Evolutionary conservation across 768 basidiomycete species (phyloP).

Genomic region (Termitomyces bulborhizus): DNA sequence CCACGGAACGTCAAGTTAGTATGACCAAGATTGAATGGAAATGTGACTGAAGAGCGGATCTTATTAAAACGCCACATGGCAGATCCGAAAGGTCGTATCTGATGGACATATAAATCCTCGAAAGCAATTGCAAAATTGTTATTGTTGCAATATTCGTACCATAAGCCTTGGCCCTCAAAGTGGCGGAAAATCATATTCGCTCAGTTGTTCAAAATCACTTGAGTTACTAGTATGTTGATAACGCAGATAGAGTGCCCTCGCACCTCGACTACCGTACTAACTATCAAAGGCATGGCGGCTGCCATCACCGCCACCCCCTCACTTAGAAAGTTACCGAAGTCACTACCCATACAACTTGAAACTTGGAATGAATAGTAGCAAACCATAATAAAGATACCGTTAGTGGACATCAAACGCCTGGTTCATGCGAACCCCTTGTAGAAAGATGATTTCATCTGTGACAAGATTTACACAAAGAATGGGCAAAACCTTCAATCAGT

Average conservation of each 20-base stretch:
- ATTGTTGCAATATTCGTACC: too few relatives aligned
- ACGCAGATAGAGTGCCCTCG: not conserved
- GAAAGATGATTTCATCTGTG: not conserved
- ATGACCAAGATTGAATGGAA: not conserved
- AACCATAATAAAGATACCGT: too few relatives aligned
- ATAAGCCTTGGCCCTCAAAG: not conserved
- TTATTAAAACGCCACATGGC: not conserved
- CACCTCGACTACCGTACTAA: not conserved
- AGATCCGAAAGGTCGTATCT: not conserved
- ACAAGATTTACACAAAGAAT: not conserved
- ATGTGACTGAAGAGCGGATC: not conserved
- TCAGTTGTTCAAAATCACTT: not conserved
- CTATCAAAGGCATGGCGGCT: not conserved
- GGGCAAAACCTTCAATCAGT: not conserved
- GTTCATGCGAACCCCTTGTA: not conserved
- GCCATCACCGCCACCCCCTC: not conserved
- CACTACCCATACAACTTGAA: not conserved
- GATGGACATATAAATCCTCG: not conserved
- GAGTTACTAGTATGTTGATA: not conserved
- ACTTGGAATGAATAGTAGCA: not conserved
- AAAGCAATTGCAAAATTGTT: not conserved
- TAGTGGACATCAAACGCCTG: too few relatives aligned
- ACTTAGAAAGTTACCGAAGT: not conserved
- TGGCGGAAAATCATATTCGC: not conserved
- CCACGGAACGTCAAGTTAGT: not conserved